These are phyloP conservation scores for Annulohypoxylon moriforme DNA, from an alignment of 495 filamentous ascomycete species.

Conservation along the genomic window DNA sequence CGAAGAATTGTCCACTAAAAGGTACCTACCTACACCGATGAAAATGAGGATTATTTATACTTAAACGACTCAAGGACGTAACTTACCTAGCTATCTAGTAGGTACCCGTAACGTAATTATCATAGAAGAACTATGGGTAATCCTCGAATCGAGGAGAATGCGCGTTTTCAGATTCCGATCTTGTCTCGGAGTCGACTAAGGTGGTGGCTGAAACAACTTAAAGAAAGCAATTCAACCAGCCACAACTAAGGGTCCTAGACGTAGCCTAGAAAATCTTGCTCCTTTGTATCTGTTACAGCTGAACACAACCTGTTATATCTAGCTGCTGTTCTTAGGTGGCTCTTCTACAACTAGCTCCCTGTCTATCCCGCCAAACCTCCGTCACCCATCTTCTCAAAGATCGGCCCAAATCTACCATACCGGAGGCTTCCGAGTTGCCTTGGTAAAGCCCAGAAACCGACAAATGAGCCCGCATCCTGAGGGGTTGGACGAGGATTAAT, in stretches of 20 bases:
- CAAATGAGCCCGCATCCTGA: background rate
- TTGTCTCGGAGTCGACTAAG: background rate
- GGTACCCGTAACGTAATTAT: background rate
- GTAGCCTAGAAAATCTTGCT: no score
- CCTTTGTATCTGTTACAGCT: no score
- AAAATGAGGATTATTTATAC: background rate
- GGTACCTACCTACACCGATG: background rate
- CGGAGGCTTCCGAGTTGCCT: background rate
- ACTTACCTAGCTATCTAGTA: no score
- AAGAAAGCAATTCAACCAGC: no score
- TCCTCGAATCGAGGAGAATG: background rate
- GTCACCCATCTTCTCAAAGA: background rate
- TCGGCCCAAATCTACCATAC: conserved; percentile 5
- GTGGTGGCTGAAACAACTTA: no score
- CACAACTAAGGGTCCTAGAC: no score
- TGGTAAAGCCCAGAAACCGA: conserved; percentile 8
- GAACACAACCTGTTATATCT: no score
- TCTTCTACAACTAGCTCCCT: background rate
- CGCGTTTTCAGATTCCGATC: background rate
- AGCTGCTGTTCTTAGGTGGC: no score
- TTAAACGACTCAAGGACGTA: no score
- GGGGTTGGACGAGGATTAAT: background rate
- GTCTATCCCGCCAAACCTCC: background rate
- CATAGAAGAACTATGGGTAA: background rate
- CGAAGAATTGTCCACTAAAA: background rate